These are phyloP conservation scores for Malassezia psittaci DNA, from an alignment of 1,284 basidiomycete species.

Conservation along the genomic window DNA sequence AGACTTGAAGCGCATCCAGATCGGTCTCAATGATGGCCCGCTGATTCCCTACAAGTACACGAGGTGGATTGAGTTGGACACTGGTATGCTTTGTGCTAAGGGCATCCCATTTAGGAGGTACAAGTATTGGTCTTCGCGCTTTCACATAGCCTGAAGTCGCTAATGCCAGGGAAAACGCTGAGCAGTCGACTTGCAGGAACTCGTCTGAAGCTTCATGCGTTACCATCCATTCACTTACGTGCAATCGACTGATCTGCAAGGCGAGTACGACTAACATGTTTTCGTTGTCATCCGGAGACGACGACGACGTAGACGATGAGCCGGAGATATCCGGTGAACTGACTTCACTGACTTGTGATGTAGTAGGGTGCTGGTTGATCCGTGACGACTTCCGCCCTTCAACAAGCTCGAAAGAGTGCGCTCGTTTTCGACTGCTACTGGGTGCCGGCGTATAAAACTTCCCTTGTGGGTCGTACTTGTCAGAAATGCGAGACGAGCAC, in stretches of 20 bases:
- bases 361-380: neutral
- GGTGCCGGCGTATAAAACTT: conserved; percentile 9
- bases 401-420: neutral
- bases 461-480: conserved; percentile 17
- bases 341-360: neutral
- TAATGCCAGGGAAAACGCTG: too few relatives aligned
- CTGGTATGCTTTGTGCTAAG: neutral
- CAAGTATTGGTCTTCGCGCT: too few relatives aligned
- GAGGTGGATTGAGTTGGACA: neutral
- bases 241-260: neutral
- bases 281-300: neutral
- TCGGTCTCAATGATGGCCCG: conserved; percentile 2
- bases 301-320: neutral
- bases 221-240: neutral
- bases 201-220: neutral
- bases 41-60: conserved; percentile 9
- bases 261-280: neutral
- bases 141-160: too few relatives aligned
- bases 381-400: neutral
- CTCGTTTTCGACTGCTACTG: neutral
- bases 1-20: neutral
- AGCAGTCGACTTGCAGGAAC: too few relatives aligned
- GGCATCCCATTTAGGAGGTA: neutral
- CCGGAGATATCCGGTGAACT: neutral
- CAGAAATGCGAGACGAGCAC: neutral